Evolutionary conservation across 768 basidiomycete genomes (phyloP).

Genomic region (Kwoniella botswanensis): DNA sequence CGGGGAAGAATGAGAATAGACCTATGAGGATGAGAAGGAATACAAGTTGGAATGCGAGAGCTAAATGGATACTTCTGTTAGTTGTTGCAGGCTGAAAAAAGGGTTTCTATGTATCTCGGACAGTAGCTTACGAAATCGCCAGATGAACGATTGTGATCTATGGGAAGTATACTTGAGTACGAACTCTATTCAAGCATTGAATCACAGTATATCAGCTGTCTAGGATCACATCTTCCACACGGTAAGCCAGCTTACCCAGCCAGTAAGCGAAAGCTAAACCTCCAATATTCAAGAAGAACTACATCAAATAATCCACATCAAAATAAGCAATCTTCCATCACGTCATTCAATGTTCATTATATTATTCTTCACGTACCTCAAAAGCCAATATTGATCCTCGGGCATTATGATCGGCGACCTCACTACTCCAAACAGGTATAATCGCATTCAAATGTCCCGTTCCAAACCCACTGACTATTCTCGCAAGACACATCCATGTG

Average conservation of each 20-base stretch:
- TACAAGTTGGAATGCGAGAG: slow-evolving; percentile 47
- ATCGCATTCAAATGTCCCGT: slow-evolving; percentile 48
- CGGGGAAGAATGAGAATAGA: slow-evolving; percentile 37
- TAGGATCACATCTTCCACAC: too few species aligned
- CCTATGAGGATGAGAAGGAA: slow-evolving; percentile 37
- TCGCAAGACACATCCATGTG: slow-evolving; percentile 40
- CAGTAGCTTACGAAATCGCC: slow-evolving; percentile 31
- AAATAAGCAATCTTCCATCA: too few species aligned
- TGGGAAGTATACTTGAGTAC: slow-evolving; percentile 24
- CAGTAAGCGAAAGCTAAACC: slow-evolving; percentile 40
- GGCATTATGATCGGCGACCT: slow-evolving; percentile 36
- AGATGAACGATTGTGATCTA: slow-evolving; percentile 26
- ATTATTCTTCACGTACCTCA: slow-evolving; percentile 14
- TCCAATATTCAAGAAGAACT: slow-evolving; percentile 14
- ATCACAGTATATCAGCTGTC: too few species aligned
- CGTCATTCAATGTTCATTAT: too few species aligned
- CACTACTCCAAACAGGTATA: slow-evolving; percentile 47
- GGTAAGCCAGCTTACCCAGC: slow-evolving; percentile 25
- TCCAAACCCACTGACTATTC: slow-evolving; percentile 38
- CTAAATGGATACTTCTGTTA: neutral
- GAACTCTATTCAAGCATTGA: slow-evolving; percentile 10
- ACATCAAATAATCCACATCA: neutral
- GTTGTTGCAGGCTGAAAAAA: too few species aligned
- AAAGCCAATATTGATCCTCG: slow-evolving; percentile 44
- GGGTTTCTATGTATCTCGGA: too few species aligned